Percentiles rank a stretch among this genome's conserved stretches.
phyloP scores from a whole-genome alignment of 352 stramenopile species.

The Albugo laibachii region DNA sequence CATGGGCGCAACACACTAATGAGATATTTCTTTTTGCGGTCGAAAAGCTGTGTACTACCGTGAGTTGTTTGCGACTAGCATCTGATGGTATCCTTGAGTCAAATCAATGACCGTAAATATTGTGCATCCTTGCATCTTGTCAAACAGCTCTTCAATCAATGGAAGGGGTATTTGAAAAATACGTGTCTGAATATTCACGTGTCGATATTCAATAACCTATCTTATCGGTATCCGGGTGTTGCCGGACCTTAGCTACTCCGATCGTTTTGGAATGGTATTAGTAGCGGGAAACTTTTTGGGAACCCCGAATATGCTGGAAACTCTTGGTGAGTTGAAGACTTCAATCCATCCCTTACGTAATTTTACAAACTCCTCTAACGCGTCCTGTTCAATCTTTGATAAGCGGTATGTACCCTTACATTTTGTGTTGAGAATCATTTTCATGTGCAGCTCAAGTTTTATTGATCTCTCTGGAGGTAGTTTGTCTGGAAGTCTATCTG shows the following conservation, averaged over 20 bases:
- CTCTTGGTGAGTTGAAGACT: constrained; percentile 6
- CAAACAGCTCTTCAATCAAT: constrained; percentile 11
- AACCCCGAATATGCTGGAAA: constrained; percentile 11
- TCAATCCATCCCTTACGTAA: constrained; percentile 8
- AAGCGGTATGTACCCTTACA: constrained; percentile 3
- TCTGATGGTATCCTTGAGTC: constrained; percentile 4
- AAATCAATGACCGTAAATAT: constrained; percentile 4
- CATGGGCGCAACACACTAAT: background rate
- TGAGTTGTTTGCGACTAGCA: constrained; percentile 4
- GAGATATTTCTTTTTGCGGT: background rate
- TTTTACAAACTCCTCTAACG: constrained; percentile 1
- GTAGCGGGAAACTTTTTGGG: constrained; percentile 9
- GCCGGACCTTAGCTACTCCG: constrained; percentile 4
- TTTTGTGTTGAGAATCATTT: constrained; percentile 2
- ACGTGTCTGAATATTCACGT: constrained; percentile 7
- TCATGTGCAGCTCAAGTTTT: constrained; percentile 4
- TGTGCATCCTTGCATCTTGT: constrained; percentile 2
- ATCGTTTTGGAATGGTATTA: constrained; percentile 4
- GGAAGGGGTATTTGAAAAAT: constrained; percentile 10
- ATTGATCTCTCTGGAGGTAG: background rate
- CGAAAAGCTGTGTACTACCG: constrained; percentile 3
- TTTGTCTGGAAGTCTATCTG: background rate
- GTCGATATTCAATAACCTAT: constrained; percentile 7
- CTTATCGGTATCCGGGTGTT: constrained; percentile 2
- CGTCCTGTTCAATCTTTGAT: constrained; percentile 6